phyloP scores from a whole-genome alignment of 1,284 basidiomycete species.

The Marasmius tenuissimus region DNA sequence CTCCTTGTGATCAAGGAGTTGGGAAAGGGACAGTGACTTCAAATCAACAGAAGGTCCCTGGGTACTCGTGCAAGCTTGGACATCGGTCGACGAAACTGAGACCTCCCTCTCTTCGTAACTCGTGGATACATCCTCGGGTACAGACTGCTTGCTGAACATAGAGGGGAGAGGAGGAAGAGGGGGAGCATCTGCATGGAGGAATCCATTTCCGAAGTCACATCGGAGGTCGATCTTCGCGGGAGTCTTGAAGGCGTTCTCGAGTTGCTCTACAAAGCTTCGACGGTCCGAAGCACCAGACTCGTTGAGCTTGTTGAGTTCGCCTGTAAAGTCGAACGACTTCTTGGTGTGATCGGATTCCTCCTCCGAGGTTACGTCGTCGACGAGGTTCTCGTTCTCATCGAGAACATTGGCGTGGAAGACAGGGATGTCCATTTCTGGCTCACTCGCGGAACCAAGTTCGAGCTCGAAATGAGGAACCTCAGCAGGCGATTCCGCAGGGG shows the following conservation, averaged over 20 bases:
- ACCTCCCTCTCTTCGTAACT: not conserved
- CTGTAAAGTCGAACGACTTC: slow-evolving; percentile 85
- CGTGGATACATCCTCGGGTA: not conserved
- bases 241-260: slow-evolving; percentile 76
- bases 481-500: slow-evolving; percentile 38
- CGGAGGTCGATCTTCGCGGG: slow-evolving; percentile 64
- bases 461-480: slow-evolving; percentile 26
- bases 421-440: slow-evolving; percentile 25
- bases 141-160: not conserved
- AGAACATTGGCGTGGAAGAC: slow-evolving; percentile 45
- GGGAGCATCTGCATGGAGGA: slow-evolving; percentile 42
- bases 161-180: slow-evolving; percentile 39
- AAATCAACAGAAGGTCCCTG: slow-evolving; percentile 19
- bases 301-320: slow-evolving; percentile 70
- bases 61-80: slow-evolving; percentile 1
- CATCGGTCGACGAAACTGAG: slow-evolving; percentile 8
- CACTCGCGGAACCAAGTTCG: slow-evolving; percentile 34
- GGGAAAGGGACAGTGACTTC: slow-evolving; percentile 27
- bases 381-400: slow-evolving; percentile 44
- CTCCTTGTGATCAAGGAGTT: slow-evolving; percentile 33
- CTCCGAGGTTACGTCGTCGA: slow-evolving; percentile 45
- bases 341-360: slow-evolving; percentile 64
- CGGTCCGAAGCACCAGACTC: slow-evolving; percentile 68
- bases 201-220: slow-evolving; percentile 38
- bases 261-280: slow-evolving; percentile 78